Percentiles rank a stretch among this genome's conserved stretches.
These are phyloP conservation scores for Tetradesmus obliquus DNA, from an alignment of 139 green algal genomes.

Conservation along the genomic window DNA sequence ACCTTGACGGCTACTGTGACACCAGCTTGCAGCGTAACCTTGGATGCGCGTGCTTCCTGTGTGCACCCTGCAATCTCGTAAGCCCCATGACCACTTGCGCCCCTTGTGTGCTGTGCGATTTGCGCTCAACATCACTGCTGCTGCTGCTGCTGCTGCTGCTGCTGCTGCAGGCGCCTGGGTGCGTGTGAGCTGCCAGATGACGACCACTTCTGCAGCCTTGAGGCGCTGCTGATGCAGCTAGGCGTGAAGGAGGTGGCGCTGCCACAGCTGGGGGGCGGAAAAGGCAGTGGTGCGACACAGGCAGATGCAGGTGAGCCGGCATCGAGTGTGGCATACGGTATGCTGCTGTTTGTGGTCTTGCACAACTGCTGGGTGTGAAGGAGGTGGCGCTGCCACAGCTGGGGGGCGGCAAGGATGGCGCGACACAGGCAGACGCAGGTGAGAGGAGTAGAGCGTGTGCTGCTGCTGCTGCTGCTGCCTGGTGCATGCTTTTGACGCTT, in stretches of 20 bases:
- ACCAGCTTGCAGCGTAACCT: too few species aligned
- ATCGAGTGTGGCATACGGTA: not conserved
- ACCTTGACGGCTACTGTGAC: too few species aligned
- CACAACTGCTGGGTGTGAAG: conserved; percentile 70
- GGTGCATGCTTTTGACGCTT: too few species aligned
- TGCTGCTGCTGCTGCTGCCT: not conserved
- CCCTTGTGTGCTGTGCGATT: not conserved
- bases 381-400: conserved; percentile 70
- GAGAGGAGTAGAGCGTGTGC: too few species aligned
- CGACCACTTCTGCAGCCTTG: conserved; percentile 82
- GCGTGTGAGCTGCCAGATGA: conserved; percentile 90
- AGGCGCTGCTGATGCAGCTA: conserved; percentile 87
- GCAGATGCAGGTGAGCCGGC: conserved; percentile 27
- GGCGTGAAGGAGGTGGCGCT: conserved; percentile 80
- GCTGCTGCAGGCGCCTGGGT: conserved; percentile 67
- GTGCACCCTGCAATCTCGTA: not conserved
- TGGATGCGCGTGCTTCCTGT: not conserved
- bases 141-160: conserved; percentile 1
- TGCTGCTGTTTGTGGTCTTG: not conserved
- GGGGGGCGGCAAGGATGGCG: not conserved
- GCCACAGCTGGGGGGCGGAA: conserved; percentile 8
- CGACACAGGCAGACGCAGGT: not conserved
- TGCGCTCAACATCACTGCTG: not conserved
- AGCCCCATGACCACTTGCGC: not conserved
- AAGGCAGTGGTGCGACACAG: not conserved